Evolutionary conservation across 345 rosid genomes (phyloP).

Genomic region (Pistacia vera): DNA sequence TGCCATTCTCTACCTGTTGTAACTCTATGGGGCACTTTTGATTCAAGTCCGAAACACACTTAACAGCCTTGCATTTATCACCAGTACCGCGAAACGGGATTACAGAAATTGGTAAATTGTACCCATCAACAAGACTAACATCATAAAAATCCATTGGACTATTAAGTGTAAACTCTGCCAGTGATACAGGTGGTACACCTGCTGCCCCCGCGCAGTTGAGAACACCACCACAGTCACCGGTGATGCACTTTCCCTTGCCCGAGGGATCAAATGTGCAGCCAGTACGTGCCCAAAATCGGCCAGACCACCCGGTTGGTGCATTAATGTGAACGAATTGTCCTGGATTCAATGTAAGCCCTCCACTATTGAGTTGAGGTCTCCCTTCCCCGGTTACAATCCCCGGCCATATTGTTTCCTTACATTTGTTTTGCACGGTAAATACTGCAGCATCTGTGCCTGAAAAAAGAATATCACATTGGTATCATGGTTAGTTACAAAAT

Average conservation of each 20-base stretch:
- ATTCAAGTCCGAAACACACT: slow-evolving; percentile 38
- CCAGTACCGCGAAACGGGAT: slow-evolving; percentile 31
- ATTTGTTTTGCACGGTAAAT: slow-evolving; percentile 36
- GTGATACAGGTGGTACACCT: slow-evolving; percentile 47
- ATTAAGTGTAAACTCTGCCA: slow-evolving; percentile 52
- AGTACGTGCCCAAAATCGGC: slow-evolving; percentile 53
- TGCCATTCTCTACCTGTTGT: slow-evolving; percentile 26
- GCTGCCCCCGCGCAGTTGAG: slow-evolving; percentile 43
- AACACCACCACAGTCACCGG: slow-evolving; percentile 47
- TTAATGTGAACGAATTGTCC: slow-evolving; percentile 29
- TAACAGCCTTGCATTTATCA: slow-evolving; percentile 23
- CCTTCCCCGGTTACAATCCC: slow-evolving; percentile 45
- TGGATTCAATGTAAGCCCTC: slow-evolving; percentile 39
- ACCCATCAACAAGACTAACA: slow-evolving; percentile 51
- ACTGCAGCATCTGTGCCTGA: slow-evolving; percentile 11
- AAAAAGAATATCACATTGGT: not conserved
- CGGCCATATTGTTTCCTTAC: slow-evolving; percentile 49
- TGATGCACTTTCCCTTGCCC: slow-evolving; percentile 37
- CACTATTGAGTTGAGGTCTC: slow-evolving; percentile 27
- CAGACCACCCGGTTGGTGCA: slow-evolving; percentile 48
- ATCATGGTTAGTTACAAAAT: too few species aligned
- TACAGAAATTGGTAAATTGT: slow-evolving; percentile 39
- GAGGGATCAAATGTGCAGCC: slow-evolving; percentile 39
- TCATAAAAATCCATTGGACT: slow-evolving; percentile 40
- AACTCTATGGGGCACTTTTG: slow-evolving; percentile 38